Evolutionary conservation across 2,329 filamentous ascomycete species (phyloP).

Genomic region (Cercospora janseana): DNA sequence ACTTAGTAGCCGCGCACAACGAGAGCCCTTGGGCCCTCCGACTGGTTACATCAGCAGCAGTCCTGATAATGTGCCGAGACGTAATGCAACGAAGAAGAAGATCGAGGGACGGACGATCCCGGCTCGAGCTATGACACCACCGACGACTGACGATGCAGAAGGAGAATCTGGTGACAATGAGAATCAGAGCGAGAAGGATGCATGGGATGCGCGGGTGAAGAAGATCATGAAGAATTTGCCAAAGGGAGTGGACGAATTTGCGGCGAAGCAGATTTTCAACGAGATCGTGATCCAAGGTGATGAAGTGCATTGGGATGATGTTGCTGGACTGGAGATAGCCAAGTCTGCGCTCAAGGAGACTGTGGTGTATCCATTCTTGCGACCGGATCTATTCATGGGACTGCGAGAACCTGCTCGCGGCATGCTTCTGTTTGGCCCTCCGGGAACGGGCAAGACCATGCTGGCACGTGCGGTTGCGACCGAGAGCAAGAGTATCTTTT

Average conservation of each 20-base stretch:
- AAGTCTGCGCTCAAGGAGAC: slow-evolving; percentile 92
- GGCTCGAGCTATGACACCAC: slow-evolving; percentile 42
- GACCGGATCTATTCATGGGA: slow-evolving; percentile 93
- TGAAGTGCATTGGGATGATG: slow-evolving; percentile 90
- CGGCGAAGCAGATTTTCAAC: slow-evolving; percentile 89
- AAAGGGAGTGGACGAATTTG: slow-evolving; percentile 73
- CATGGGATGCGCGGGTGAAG: slow-evolving; percentile 62
- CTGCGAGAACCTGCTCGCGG: slow-evolving; percentile 89
- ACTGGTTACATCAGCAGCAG: slow-evolving; percentile 24
- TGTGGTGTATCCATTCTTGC: slow-evolving; percentile 93
- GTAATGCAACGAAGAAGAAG: slow-evolving; percentile 28
- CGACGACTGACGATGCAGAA: slow-evolving; percentile 46
- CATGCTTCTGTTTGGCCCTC: slow-evolving; percentile 94
- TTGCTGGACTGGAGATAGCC: slow-evolving; percentile 84
- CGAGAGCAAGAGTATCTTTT: slow-evolving; percentile 91
- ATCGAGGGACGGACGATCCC: slow-evolving; percentile 26
- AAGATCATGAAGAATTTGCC: slow-evolving; percentile 74
- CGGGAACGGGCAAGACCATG: slow-evolving; percentile 99
- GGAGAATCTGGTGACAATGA: slow-evolving; percentile 45
- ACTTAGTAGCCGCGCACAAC: slow-evolving; percentile 20
- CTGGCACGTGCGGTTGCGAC: slow-evolving; percentile 90
- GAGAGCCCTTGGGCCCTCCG: slow-evolving; percentile 16
- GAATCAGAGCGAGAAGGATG: slow-evolving; percentile 41
- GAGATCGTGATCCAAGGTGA: slow-evolving; percentile 94
- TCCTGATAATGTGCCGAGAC: slow-evolving; percentile 22